Evolutionary conservation across 108 stramenopile species (phyloP), one percentile per base, ranked within the genome.

Genomic region (Nitzschia sp.): DNA sequence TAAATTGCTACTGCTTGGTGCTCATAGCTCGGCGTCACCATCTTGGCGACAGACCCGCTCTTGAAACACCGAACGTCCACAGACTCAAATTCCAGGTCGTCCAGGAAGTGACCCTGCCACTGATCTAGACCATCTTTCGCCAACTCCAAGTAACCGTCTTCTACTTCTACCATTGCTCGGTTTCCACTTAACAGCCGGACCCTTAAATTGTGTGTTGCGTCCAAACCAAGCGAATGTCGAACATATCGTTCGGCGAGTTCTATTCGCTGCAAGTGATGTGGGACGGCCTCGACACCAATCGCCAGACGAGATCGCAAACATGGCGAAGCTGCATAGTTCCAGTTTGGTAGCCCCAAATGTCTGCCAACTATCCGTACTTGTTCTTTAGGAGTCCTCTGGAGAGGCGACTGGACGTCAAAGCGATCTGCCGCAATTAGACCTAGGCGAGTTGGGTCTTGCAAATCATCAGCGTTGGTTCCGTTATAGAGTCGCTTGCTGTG

Each of bases 391-490:
- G 91, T 84, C 17, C 69, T 58, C 45, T 67, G 66, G 15, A 97
- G 75, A 5, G 97, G 97, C 8, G 93, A 93, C 19, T 65, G 76
- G 17, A 97, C 94, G 23, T 67, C 64, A 70, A 85, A 93, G 27
- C 87, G 73, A 25, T 75, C 56, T 11, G 93, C 93, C 9, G 92
- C 93, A 46, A 85, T 66, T 27, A 94, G 72, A 5, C 93, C 93
- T 9, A 93, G 45, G 22, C 96, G 87, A 0, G 97, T 96, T 13
- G 91, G 87, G 72, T 97, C 97, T 9, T 71, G 58, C 22, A 72
- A 56, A 63, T 97, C 97, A 57, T 96, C 94, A 46, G 85, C 85
- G 65, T 97, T 97, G 8, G 97, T 97, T 36, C 97, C 97, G 71
- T 97, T 96, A 89, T 92, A 97, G n/a, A 97, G 75, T 46, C 73